Conservation (phyloP, 768 basidiomycete species). For the Termitomyces sp. region DNA sequence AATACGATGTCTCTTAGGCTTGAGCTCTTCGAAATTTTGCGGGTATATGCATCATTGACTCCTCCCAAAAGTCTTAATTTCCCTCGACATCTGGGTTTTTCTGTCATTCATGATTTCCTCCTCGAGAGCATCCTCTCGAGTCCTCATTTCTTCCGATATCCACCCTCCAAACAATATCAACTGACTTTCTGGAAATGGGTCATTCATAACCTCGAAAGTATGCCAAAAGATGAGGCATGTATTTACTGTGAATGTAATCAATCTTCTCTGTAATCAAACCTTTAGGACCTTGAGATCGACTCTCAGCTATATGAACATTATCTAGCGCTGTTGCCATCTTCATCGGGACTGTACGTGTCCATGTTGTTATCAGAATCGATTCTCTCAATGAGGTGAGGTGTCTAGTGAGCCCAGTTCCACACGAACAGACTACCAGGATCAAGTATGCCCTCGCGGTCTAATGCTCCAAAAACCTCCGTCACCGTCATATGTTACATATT, state of each 20-base stretch:
- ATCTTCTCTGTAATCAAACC: neutral
- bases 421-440: constrained; percentile 14
- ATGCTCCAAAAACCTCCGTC: constrained; percentile 31
- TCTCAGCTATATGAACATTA: constrained; percentile 60
- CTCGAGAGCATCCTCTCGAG: constrained; percentile 45
- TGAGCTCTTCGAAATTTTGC: constrained; percentile 38
- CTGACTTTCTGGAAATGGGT: constrained; percentile 71
- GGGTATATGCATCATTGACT: constrained; percentile 46
- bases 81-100: constrained; percentile 32
- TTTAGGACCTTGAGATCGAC: constrained; percentile 59
- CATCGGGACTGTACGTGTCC: constrained; percentile 26
- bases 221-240: constrained; percentile 43
- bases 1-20: constrained; percentile 2
- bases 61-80: constrained; percentile 36
- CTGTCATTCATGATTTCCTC: constrained; percentile 48
- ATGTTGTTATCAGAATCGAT: neutral
- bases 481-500: constrained; percentile 62
- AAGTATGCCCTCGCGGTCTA: constrained; percentile 22
- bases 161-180: constrained; percentile 63
- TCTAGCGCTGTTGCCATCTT: constrained; percentile 38
- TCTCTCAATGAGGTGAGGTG: constrained; percentile 1
- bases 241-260: neutral
- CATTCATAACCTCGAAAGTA: constrained; percentile 46
- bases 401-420: constrained; percentile 18
- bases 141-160: constrained; percentile 48